Evolutionary conservation across 2,329 filamentous ascomycete genomes (phyloP).

Genomic region (Cordyceps tenuipes): DNA sequence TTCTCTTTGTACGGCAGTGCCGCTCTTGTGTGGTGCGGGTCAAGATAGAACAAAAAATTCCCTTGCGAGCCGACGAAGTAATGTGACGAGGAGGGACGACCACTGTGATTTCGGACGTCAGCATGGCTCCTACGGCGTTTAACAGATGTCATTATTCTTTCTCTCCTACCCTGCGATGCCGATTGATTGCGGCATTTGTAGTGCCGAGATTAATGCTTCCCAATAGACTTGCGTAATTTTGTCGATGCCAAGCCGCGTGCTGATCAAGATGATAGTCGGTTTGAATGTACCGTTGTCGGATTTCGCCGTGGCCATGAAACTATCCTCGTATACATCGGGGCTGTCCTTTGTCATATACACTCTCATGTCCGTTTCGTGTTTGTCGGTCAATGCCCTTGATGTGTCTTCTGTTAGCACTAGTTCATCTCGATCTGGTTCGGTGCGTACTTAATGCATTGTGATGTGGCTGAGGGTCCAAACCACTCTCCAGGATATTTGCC

Average conservation of each 20-base stretch:
- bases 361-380: slow-evolving; percentile 55
- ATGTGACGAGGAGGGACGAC: slow-evolving; percentile 79
- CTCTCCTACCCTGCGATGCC: slow-evolving; percentile 78
- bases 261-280: slow-evolving; percentile 82
- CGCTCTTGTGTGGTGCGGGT: slow-evolving; percentile 79
- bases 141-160: neutral
- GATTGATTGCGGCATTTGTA: slow-evolving; percentile 87
- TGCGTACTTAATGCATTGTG: slow-evolving; percentile 82
- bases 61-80: slow-evolving; percentile 57
- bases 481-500: slow-evolving; percentile 95
- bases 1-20: slow-evolving; percentile 57
- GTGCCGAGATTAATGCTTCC: slow-evolving; percentile 76
- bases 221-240: slow-evolving; percentile 92
- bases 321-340: slow-evolving; percentile 87
- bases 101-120: slow-evolving; percentile 41
- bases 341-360: slow-evolving; percentile 89
- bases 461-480: slow-evolving; percentile 97
- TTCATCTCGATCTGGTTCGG: neutral
- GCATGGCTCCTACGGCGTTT: neutral
- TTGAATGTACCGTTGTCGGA: slow-evolving; percentile 58
- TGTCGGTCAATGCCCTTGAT: slow-evolving; percentile 62
- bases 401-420: slow-evolving; percentile 13
- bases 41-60: slow-evolving; percentile 83
- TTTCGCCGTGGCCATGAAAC: slow-evolving; percentile 69
- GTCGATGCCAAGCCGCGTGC: slow-evolving; percentile 84